A percentile compares a stretch with the other conserved stretches of the same genome.
phyloP scores from a whole-genome alignment of 78 protist species.

The Tieghemostelium lacteum region DNA sequence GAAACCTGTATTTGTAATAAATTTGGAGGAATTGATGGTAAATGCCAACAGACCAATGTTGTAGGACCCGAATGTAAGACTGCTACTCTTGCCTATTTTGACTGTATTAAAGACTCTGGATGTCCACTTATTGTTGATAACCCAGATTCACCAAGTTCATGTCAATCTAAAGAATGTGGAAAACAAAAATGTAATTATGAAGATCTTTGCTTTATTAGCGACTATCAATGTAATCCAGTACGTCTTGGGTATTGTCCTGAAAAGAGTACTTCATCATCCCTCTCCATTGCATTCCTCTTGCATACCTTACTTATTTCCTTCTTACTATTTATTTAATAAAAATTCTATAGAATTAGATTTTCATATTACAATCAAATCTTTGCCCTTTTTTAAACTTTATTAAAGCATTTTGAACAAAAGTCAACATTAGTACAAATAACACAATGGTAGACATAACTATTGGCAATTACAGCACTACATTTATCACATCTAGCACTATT shows the following conservation, averaged over 20 bases:
- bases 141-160: neutral
- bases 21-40: neutral
- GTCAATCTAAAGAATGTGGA: neutral
- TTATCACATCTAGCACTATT: neutral
- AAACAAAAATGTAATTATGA: slow-evolving; percentile 22
- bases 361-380: too few species aligned
- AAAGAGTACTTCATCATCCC: too few species aligned
- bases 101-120: neutral
- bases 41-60: slow-evolving; percentile 1
- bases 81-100: neutral
- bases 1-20: slow-evolving; percentile 38
- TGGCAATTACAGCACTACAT: neutral
- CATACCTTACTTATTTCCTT: neutral
- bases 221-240: neutral
- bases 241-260: too few species aligned
- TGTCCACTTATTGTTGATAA: slow-evolving; percentile 38
- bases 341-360: too few species aligned
- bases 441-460: slow-evolving; percentile 14
- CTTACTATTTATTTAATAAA: neutral
- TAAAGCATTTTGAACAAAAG: slow-evolving; percentile 18
- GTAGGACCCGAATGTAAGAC: slow-evolving; percentile 13
- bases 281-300: neutral
- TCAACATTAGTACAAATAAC: slow-evolving; percentile 10
- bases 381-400: too few species aligned
- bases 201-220: neutral